These are phyloP conservation scores for Malus hybrid DNA, from an alignment of 331 rosid species.

Conservation along the genomic window DNA sequence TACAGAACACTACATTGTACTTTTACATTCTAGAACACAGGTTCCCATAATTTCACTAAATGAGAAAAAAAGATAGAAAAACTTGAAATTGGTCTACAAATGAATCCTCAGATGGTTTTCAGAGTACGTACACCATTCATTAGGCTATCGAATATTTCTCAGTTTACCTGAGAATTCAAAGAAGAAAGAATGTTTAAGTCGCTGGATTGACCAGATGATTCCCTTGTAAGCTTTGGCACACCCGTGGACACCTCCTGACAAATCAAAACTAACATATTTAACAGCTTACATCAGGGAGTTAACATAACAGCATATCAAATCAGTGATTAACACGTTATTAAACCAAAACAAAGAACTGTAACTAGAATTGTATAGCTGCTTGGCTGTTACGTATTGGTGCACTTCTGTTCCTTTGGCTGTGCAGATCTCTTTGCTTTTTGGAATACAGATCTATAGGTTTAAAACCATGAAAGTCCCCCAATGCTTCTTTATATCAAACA, in stretches of 20 bases:
- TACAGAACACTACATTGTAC: not conserved
- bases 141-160: slow-evolving; percentile 8
- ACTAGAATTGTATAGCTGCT: not conserved
- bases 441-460: not conserved
- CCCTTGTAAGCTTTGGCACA: slow-evolving; percentile 71
- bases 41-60: not conserved
- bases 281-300: not conserved
- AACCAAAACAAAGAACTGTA: not conserved
- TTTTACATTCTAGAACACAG: not conserved
- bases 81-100: not conserved
- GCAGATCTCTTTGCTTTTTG: not conserved
- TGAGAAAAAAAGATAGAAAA: not conserved
- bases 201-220: slow-evolving; percentile 77
- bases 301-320: not conserved
- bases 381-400: not conserved
- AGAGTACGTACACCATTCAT: slow-evolving; percentile 4
- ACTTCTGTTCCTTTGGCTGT: not conserved
- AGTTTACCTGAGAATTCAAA: slow-evolving; percentile 83
- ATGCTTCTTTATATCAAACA: not conserved
- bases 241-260: slow-evolving; percentile 82
- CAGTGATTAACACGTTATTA: not conserved
- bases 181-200: slow-evolving; percentile 96
- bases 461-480: not conserved
- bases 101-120: not conserved
- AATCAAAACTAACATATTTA: not conserved